Evolutionary conservation across 2,329 filamentous ascomycete genomes (phyloP), one percentile per base, ranked within the genome.

Genomic region (Chrysoporthe austroafricana): DNA sequence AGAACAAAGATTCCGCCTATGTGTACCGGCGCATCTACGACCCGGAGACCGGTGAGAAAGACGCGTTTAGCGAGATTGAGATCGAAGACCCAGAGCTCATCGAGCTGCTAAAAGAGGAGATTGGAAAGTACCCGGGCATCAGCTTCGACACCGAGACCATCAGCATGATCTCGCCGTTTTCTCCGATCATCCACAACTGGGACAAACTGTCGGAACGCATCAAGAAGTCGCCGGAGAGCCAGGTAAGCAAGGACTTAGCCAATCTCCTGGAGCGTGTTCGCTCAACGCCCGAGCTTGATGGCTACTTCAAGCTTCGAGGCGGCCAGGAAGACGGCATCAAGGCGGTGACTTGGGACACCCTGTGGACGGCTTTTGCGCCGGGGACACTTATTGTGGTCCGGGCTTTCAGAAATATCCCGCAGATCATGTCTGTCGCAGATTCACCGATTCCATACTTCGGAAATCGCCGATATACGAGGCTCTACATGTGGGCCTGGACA

Each of bases 321-420:
- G 48, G 50, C 26, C 66, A 67, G 46, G 18, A 58, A 9, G 56
- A 62, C 21, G 39, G 52, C 60, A 46, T 50, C 61, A 71, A 67
- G 14, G 60, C 65, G 18, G 66, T 66, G 8, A 71, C 70, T 5
- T 71, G 69, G 44, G 70, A 71, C 36, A 67, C 66, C 14, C 58
- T 71, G 9, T 71, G 70, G 70, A 71, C 70, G 11, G 54, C 68
- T 16, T 71, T 69, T 21, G 62, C 66, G 2, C 70, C 70, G 7
- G 66, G 64, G 34, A 67, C 65, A 13, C 57, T 70, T 9, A 65
- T 72, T 36, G 68, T 72, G 4, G 68, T 62, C 42, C 65, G 66
- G 21, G 66, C 61, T 21, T 72, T 70, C 57, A 60, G 62, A 18
- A 61, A 69, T 21, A 48, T 52, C 16, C 46, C 52, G 6, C 70